phyloP scores from a whole-genome alignment of 352 stramenopile genomes.

The Phytopythium sindhum region DNA sequence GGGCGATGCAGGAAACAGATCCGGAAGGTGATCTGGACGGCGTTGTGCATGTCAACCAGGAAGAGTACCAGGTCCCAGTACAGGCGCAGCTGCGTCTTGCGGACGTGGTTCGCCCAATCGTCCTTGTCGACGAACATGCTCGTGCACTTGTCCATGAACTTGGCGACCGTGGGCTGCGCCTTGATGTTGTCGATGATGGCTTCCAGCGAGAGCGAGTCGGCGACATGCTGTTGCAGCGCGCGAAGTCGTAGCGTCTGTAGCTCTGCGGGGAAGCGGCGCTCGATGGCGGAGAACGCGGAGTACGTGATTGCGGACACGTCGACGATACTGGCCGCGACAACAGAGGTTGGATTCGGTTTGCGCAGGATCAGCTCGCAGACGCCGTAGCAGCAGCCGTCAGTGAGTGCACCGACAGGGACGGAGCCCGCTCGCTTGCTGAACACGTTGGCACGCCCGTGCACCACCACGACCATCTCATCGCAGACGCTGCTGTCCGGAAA shows the following conservation, averaged over 20 bases:
- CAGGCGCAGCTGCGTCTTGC: slow-evolving; percentile 51
- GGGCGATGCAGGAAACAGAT: slow-evolving; percentile 57
- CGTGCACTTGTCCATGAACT: slow-evolving; percentile 49
- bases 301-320: slow-evolving; percentile 55
- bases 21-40: slow-evolving; percentile 65
- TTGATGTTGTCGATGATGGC: slow-evolving; percentile 54
- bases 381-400: slow-evolving; percentile 56
- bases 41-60: slow-evolving; percentile 59
- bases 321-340: slow-evolving; percentile 49
- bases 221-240: slow-evolving; percentile 46
- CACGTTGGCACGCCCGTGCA: slow-evolving; percentile 56
- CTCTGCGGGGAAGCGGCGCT: slow-evolving; percentile 42
- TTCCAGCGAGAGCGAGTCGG: slow-evolving; percentile 40
- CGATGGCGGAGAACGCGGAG: slow-evolving; percentile 38
- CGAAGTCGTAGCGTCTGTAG: slow-evolving; percentile 30
- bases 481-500: slow-evolving; percentile 59
- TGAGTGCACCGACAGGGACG: slow-evolving; percentile 49
- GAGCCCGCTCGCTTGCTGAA: slow-evolving; percentile 34
- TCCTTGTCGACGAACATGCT: slow-evolving; percentile 65
- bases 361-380: slow-evolving; percentile 62
- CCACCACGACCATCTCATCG: slow-evolving; percentile 68
- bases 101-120: slow-evolving; percentile 33
- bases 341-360: slow-evolving; percentile 43
- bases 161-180: slow-evolving; percentile 27
- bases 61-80: slow-evolving; percentile 64